Base-by-base conservation (phyloP, 1,139 yeast species). In the Spathaspora sp. region DNA sequence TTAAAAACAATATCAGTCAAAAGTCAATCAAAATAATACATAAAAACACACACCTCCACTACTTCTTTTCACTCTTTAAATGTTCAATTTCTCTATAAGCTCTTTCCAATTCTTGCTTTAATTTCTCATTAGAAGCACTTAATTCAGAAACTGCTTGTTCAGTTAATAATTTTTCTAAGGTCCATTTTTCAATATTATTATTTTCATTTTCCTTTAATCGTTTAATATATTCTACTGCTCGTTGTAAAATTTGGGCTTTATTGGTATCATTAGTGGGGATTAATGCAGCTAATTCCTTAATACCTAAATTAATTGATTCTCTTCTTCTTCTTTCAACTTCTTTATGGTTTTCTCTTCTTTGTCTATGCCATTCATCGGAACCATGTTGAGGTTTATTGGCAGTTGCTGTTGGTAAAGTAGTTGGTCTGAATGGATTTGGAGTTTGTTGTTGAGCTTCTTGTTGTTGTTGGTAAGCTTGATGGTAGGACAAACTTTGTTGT, bases 271-370 rank as follows among this genome's bases (percentile, higher is more conserved):
- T 82, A 33, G 91, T 85, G 16, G 98, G 98, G 47, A 93, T 83
- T 49, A 88, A 72, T 42, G 81, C 81, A 37, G 96, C 89, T 57
- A 93, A 78, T 58, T 85, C 90, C 58, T 84, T 85, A 62, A 93
- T 91, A 10, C 98, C 98, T 44, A 79, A 76, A 67, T 91, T 93
- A 63, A 93, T 93, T 43, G 86, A 83, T 63, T 93, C 97, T 59
- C 99, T 82, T 63, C 99, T 84, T 59, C 98, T 83, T 61, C 97
- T 81, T 70, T 93, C 99, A 26, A 93, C 99, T 68, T 95, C 99
- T 68, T 93, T 93, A 72, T 93, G 99, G 65, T 89, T 91, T 57
- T 88, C 89, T 58, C 88, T 84, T 57, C 97, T 81, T 62, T 82
- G 80, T 55, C 80, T 80, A 62, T 86, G 91, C 96, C 97, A 90